phyloP scores from a whole-genome alignment of 83 land plant species.

The Larix sibirica region DNA sequence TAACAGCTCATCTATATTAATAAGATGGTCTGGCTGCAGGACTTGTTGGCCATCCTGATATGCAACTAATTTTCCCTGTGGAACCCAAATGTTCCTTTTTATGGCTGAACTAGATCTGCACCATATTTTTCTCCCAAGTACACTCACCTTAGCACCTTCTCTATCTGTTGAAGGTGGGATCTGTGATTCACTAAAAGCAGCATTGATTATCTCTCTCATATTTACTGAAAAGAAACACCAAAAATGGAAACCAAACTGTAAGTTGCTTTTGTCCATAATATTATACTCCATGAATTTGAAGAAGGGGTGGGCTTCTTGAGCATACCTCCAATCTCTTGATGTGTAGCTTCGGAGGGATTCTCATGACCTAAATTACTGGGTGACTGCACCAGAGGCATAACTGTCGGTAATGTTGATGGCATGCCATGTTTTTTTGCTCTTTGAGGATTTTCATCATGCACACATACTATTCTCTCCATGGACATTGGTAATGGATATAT shows the following conservation, averaged over 20 bases:
- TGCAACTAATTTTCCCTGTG: not conserved
- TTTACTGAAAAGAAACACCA: constrained; percentile 1
- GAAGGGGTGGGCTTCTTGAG: not conserved
- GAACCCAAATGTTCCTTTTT: not conserved
- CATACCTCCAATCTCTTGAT: constrained; percentile 13
- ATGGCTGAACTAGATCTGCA: constrained; percentile 8
- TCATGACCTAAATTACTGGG: not conserved
- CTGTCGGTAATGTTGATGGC: not conserved
- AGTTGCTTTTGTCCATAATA: not conserved
- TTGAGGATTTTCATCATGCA: not conserved
- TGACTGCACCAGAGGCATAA: not conserved
- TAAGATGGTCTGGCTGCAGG: constrained; percentile 42
- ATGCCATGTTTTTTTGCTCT: not conserved
- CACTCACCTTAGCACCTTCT: not conserved
- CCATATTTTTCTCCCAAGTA: constrained; percentile 2
- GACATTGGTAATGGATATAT: not conserved
- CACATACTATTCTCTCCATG: not conserved
- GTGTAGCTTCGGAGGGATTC: not conserved
- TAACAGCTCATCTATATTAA: constrained; percentile 69
- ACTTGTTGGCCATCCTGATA: not conserved
- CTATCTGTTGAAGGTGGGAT: not conserved
- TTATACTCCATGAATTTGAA: not conserved
- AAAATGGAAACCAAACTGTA: not conserved
- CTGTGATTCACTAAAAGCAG: not conserved
- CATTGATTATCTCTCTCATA: not conserved